Evolutionary conservation across 495 filamentous ascomycete species (phyloP).

Genomic region (Penicillium mononematosum): DNA sequence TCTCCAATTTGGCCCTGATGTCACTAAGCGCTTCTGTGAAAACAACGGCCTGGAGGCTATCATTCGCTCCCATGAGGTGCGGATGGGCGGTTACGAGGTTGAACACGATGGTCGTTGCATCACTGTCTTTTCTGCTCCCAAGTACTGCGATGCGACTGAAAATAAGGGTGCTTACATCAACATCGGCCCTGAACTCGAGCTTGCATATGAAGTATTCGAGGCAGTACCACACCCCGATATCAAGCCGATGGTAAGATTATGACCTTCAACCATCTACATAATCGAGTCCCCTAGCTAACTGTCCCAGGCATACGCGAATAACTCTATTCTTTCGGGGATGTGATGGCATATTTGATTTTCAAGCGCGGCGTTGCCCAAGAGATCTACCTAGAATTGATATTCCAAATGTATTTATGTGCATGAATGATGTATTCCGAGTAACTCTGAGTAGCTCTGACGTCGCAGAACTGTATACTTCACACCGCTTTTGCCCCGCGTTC

Average conservation of each 20-base stretch:
- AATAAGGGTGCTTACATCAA: slow-evolving; percentile 99
- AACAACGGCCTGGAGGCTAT: slow-evolving; percentile 91
- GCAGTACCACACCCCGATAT: slow-evolving; percentile 95
- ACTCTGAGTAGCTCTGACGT: slow-evolving; percentile 5
- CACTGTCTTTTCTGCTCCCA: slow-evolving; percentile 98
- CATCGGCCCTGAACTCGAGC: slow-evolving; percentile 86
- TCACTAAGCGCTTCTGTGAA: slow-evolving; percentile 97
- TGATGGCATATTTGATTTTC: slow-evolving; percentile 35
- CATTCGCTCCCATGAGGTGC: slow-evolving; percentile 95
- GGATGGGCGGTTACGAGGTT: slow-evolving; percentile 97
- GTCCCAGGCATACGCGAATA: slow-evolving; percentile 74
- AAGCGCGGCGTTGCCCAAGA: slow-evolving; percentile 26
- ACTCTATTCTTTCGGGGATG: slow-evolving; percentile 70
- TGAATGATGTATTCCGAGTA: slow-evolving; percentile 4
- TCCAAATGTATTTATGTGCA: slow-evolving; percentile 14
- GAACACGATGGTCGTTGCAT: slow-evolving; percentile 97
- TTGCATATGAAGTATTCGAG: slow-evolving; percentile 87
- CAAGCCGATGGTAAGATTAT: slow-evolving; percentile 77
- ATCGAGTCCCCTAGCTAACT: slow-evolving; percentile 29
- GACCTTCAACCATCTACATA: not conserved
- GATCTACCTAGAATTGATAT: slow-evolving; percentile 18
- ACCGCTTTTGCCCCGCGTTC: slow-evolving; percentile 10
- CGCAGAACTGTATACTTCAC: slow-evolving; percentile 5
- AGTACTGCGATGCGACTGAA: slow-evolving; percentile 95
- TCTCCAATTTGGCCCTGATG: slow-evolving; percentile 93